Conservation (phyloP, 306 rosid species). For the Canavalia ensiformis region DNA sequence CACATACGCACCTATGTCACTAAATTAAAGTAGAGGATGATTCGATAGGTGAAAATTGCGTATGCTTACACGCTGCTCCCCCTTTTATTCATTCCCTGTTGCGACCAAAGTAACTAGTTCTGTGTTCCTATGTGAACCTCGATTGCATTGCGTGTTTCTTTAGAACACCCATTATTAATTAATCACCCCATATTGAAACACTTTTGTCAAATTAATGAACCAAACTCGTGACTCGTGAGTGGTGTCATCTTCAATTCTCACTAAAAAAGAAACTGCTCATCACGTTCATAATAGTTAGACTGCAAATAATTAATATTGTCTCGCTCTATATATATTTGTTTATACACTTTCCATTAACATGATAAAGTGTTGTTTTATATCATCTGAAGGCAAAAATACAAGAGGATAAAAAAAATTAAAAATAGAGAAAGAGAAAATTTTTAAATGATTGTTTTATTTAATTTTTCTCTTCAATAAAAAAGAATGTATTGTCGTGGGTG, state of each 20-base stretch:
- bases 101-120: not conserved
- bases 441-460: no score
- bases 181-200: not conserved
- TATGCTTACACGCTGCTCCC: not conserved
- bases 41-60: slow-evolving; percentile 10
- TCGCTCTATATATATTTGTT: not conserved
- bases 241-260: slow-evolving; percentile 2
- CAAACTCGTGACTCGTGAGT: slow-evolving; percentile 4
- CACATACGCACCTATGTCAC: not conserved
- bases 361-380: not conserved
- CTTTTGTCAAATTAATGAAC: slow-evolving; percentile 23
- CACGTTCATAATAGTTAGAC: slow-evolving; percentile 13
- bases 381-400: no score
- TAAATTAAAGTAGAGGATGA: not conserved
- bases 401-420: no score
- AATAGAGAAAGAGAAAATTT: no score
- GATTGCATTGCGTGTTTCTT: not conserved
- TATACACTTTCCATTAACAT: not conserved
- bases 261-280: not conserved
- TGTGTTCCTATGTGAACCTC: slow-evolving; percentile 9
- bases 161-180: not conserved
- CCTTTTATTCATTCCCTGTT: not conserved
- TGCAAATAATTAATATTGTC: not conserved
- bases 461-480: no score
- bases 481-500: no score